Evolutionary conservation across 2,329 filamentous ascomycete genomes (phyloP).

Genomic region (Chaetomiaceae sp.): DNA sequence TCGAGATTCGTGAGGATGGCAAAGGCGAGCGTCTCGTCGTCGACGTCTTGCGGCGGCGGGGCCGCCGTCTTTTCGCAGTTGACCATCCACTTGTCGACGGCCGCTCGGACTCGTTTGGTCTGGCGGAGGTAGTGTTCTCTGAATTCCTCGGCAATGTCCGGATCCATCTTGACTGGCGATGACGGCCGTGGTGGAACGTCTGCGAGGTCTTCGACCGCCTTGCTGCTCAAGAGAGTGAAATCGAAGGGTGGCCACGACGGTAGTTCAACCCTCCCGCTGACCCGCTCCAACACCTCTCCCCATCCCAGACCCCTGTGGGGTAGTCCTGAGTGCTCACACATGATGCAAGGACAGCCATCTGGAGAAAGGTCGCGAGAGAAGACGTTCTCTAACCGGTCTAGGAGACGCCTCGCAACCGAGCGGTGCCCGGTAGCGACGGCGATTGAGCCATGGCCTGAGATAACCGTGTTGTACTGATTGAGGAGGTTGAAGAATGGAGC

Average conservation of each 20-base stretch:
- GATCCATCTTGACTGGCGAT: slow-evolving; percentile 72
- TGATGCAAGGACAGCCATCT: slow-evolving; percentile 78
- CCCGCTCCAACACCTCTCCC: slow-evolving; percentile 92
- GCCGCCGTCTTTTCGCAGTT: slow-evolving; percentile 69
- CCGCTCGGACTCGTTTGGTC: slow-evolving; percentile 85
- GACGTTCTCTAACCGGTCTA: slow-evolving; percentile 88
- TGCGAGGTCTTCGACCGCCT: slow-evolving; percentile 59
- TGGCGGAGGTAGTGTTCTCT: slow-evolving; percentile 88
- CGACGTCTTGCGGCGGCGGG: slow-evolving; percentile 79
- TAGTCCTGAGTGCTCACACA: slow-evolving; percentile 63
- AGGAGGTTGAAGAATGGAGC: slow-evolving; percentile 76
- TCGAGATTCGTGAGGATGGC: slow-evolving; percentile 87
- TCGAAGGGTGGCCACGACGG: slow-evolving; percentile 87
- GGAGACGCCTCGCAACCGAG: slow-evolving; percentile 82
- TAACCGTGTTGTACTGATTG: slow-evolving; percentile 78
- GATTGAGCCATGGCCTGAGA: slow-evolving; percentile 78
- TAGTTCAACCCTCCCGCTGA: slow-evolving; percentile 81
- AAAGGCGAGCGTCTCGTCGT: slow-evolving; percentile 90
- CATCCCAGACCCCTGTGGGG: slow-evolving; percentile 75
- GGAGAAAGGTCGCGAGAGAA: slow-evolving; percentile 88
- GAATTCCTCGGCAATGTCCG: slow-evolving; percentile 91
- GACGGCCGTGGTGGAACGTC: slow-evolving; percentile 52
- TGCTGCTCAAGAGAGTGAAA: slow-evolving; percentile 57
- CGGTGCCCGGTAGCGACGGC: slow-evolving; percentile 94
- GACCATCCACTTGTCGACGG: slow-evolving; percentile 85